Base-by-base conservation (phyloP, 805 yeast species). In the Ogataea neopini region DNA sequence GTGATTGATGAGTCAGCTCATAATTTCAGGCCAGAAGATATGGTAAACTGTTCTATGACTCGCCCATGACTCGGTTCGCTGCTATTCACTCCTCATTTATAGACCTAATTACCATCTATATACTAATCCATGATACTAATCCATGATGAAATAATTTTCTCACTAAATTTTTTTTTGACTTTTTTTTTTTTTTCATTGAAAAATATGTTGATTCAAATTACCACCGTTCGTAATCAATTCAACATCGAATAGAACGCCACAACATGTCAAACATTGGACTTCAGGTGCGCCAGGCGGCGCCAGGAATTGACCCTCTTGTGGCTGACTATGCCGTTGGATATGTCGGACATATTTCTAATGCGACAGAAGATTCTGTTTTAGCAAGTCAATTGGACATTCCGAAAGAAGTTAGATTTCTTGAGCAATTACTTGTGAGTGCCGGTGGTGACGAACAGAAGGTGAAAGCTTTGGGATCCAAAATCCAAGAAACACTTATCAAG, bases 271-370 rank as follows among this genome's bases (percentile, higher is more conserved):
- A 61, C 45, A 49, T 64, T 26, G 70, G 70, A 18, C 52, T 65
- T 19, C 89, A 86, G 62, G 82, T 91, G 6, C 85, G 96, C 51
- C 88, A 85, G 65, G 92, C 96, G 0, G 94, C 84, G 3, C 91
- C 96, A 2, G 74, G 86, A 0, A 77, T 94, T 39, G 99, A 94
- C 60, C 84, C 91, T 1, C 81, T 90, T 9, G 96, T 94, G 15
- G 77, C 84, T 1, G 94, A 90, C 52, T 94, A 94, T 64, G 95
- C 96, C 3, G 84, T 85, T 32, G 99, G 99, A 1, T 94, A 91
- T 59, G 85, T 89, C 45, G 84, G 85, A 49, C 91, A 90, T 69
- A 71, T 94, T 15, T 81, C 89, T n/a, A 74, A 73, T 43, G 75
- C 87, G 15, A 88, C 94, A 0, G 84, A 81, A 54, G 96, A 90